These are phyloP conservation scores for Suillus occidentalis DNA, from an alignment of 768 basidiomycete genomes.

Conservation along the genomic window DNA sequence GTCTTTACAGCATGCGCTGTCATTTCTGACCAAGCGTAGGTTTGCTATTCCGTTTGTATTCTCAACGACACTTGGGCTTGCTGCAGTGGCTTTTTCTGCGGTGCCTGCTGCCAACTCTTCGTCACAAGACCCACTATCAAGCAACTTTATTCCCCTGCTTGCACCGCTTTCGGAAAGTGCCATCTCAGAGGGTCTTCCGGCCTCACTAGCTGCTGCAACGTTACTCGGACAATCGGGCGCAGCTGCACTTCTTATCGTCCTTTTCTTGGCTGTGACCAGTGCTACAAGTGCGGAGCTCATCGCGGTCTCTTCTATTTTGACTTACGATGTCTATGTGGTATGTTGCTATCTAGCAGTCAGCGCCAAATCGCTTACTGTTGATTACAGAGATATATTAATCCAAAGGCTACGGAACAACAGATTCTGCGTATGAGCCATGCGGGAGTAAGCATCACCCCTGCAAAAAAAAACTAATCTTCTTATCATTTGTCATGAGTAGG, in stretches of 20 bases:
- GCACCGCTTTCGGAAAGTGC: conserved; percentile 52
- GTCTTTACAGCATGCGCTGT: background rate
- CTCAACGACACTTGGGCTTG: conserved; percentile 84
- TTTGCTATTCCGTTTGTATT: conserved; percentile 87
- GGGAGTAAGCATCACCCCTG: conserved; percentile 43
- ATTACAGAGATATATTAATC: conserved; percentile 73
- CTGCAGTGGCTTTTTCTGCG: conserved; percentile 77
- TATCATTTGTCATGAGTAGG: conserved; percentile 35
- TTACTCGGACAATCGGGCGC: conserved; percentile 82
- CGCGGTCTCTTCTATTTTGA: conserved; percentile 80
- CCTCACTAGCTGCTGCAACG: conserved; percentile 80
- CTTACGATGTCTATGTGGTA: conserved; percentile 85
- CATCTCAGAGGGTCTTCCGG: conserved; percentile 86
- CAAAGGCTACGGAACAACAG: conserved; percentile 71
- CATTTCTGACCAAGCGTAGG: conserved; percentile 32
- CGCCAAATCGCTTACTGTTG: background rate
- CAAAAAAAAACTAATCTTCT: background rate
- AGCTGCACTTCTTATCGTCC: conserved; percentile 70
- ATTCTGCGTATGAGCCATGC: conserved; percentile 67
- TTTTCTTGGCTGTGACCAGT: conserved; percentile 86
- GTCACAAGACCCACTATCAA: conserved; percentile 46
- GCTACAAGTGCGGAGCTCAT: conserved; percentile 90
- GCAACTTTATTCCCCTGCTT: conserved; percentile 43
- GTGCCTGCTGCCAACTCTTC: conserved; percentile 31
- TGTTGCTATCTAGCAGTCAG: background rate